phyloP scores from a whole-genome alignment of 2,329 filamentous ascomycete species.

The Chrysosporium keratinophilum region DNA sequence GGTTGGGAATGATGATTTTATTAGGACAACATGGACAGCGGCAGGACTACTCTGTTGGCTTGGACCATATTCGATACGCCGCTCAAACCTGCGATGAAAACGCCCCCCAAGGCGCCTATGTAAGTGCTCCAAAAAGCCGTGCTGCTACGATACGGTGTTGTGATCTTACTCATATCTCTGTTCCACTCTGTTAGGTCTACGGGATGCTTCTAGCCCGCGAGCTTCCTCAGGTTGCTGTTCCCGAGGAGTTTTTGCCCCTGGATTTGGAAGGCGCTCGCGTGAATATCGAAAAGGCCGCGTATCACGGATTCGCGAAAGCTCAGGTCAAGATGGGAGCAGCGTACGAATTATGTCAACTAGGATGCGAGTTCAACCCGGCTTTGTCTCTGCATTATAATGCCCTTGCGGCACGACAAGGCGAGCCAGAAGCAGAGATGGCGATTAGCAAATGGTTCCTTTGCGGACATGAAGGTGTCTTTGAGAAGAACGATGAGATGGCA shows the following conservation, averaged over 20 bases:
- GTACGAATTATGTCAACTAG: constrained; percentile 86
- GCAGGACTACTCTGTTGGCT: constrained; percentile 65
- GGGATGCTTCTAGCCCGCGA: constrained; percentile 90
- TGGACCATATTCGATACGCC: constrained; percentile 73
- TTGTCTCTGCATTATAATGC: constrained; percentile 93
- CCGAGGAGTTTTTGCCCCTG: constrained; percentile 57
- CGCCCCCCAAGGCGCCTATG: constrained; percentile 87
- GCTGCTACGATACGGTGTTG: neutral
- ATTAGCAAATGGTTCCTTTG: constrained; percentile 99
- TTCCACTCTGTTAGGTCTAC: constrained; percentile 47
- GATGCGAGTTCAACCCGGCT: constrained; percentile 88
- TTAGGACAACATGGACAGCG: constrained; percentile 84
- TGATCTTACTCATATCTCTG: neutral
- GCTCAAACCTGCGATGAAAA: constrained; percentile 90
- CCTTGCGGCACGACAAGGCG: constrained; percentile 80
- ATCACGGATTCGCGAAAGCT: constrained; percentile 88
- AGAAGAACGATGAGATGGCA: constrained; percentile 90
- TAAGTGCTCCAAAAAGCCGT: constrained; percentile 22
- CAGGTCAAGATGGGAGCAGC: constrained; percentile 95
- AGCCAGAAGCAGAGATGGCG: constrained; percentile 86
- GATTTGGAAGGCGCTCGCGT: constrained; percentile 65
- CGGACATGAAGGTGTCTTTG: constrained; percentile 81
- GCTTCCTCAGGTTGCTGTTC: constrained; percentile 78
- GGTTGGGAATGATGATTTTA: constrained; percentile 94
- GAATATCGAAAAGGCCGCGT: constrained; percentile 94